Evolutionary conservation across 1,284 basidiomycete species (phyloP), one percentile per base, ranked within the genome.

Genomic region (Puccinia polysora): DNA sequence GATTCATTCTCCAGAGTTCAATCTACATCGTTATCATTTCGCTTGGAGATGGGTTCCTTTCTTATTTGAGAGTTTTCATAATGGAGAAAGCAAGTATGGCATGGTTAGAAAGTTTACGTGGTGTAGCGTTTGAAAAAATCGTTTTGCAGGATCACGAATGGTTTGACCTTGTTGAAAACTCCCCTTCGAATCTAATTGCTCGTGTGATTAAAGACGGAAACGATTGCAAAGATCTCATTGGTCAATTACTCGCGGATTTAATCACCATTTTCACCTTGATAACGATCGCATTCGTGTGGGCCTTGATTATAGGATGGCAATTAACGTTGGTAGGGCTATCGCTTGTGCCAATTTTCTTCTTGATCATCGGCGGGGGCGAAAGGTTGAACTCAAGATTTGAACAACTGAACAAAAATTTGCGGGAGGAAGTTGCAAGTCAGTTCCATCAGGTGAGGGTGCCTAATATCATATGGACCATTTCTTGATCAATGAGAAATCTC

Each of bases 271-370:
- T 82, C 1, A 83, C 89, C 5, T 96, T 98, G 91, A 84, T 97
- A 58, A 79, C 83, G 0, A 82, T 94, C 12, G 92, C 91, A 2
- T 81, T 97, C 18, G 79, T 89, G 10, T 97, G 94, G 94, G 91
- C 95, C 0, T 83, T 97, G 78, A 85, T 85, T 0, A 82, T 85
- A 32, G 92, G 91, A 0, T 98, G 95, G 95, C 87, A 96, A 81
- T 83, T 98, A 73, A 96, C 94, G 0, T 84, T 98, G 20, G 90
- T 91, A 0, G 95, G 92, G 0, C 80, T 97, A 38, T 91, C 88
- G 0, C 85, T 97, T 38, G 89, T 86, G 0, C 95, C 94, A 0
- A 83, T 96, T 7, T 95, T 97, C 76, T 86, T 86, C 8, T 79
- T 85, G 18, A 83, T 86, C 4, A 89, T 92, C 83, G 84, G 86